Base-by-base conservation (phyloP, 768 basidiomycete species). In the Pisolithus albus region DNA sequence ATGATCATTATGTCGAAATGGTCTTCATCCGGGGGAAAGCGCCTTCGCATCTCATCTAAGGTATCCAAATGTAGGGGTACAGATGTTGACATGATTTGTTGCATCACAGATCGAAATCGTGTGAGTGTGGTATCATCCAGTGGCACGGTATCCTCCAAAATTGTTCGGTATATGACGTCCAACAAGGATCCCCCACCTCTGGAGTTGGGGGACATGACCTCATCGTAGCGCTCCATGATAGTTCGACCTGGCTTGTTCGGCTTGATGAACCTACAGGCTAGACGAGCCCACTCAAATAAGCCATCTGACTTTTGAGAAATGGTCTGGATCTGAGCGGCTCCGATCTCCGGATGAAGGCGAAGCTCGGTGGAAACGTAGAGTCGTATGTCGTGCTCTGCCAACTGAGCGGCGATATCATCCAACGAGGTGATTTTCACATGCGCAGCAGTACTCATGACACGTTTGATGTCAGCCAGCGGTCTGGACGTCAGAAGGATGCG, bases 401-500 rank as follows among this genome's bases (percentile, higher is more conserved):
- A 11, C 9, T 4, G 13, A 11, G 43, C 26, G 26, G 43, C 7
- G 7, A 45, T 30, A n/a, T 45, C 15, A 28, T 45, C 43, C 43
- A 45, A 45, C 4, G 43, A 30, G 13, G 24, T 45, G 21, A 13
- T 6, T 8, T n/a, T 28, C 24, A 45, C 43, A 7, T 45, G 43
- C 23, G 15, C n/a, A 28, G 24, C 43, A 9, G 15, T 5, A n/a
- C 13, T 5, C 21, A 50, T 11, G 2, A 30, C 30, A 24, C 5
- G 26, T 2, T 23, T 2, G 3, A 47, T 47, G n/a, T 54, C 52
- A 4, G 11, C 16, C 13, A 57, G 55, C 4, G 37, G 42, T 28
- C 56, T 39, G 40, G 56, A 34, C 5, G 51, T 52, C 8, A 57
- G 19, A 36, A 57, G 10, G 15, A 23, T 23, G 21, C 21, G 21